These are phyloP conservation scores for Anthoceros angustus DNA, from an alignment of 225 moss, liverwort and hornwort genomes.

Conservation along the genomic window DNA sequence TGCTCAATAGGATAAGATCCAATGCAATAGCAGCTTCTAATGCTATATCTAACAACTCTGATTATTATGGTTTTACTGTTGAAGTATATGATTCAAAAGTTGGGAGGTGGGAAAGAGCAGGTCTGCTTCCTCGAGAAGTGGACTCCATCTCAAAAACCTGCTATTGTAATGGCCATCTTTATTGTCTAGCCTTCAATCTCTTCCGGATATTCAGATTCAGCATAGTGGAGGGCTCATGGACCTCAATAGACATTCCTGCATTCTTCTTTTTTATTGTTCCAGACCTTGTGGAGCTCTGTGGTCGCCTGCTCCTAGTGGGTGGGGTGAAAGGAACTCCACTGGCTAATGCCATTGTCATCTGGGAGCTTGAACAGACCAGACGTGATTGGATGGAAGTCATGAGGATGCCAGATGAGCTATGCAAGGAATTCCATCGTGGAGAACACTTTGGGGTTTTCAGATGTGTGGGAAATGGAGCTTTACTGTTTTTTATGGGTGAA, in stretches of 20 bases:
- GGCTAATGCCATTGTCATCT: slow-evolving; percentile 83
- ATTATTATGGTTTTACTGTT: background rate
- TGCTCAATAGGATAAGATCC: background rate
- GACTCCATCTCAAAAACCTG: slow-evolving; percentile 96
- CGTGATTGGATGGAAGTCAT: slow-evolving; percentile 97
- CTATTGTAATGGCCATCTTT: slow-evolving; percentile 95
- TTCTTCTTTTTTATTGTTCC: slow-evolving; percentile 94
- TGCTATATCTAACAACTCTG: background rate
- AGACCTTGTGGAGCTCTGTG: slow-evolving; percentile 82
- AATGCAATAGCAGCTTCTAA: background rate
- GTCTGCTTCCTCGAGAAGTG: slow-evolving; percentile 85
- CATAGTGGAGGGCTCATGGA: slow-evolving; percentile 97
- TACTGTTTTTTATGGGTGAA: slow-evolving; percentile 88
- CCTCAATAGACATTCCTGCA: slow-evolving; percentile 87
- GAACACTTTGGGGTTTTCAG: slow-evolving; percentile 95
- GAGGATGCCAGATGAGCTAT: slow-evolving; percentile 89
- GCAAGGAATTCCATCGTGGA: slow-evolving; percentile 81
- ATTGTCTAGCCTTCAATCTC: slow-evolving; percentile 91
- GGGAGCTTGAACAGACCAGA: slow-evolving; percentile 95
- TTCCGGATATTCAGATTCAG: slow-evolving; percentile 93
- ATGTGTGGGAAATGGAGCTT: slow-evolving; percentile 86
- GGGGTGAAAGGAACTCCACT: slow-evolving; percentile 87
- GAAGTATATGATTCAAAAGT: slow-evolving; percentile 89
- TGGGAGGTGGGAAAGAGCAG: slow-evolving; percentile 76
- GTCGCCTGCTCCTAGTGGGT: slow-evolving; percentile 81